Evolutionary conservation across 2,329 filamentous ascomycete species (phyloP).

Genomic region (Penicillium sp.): DNA sequence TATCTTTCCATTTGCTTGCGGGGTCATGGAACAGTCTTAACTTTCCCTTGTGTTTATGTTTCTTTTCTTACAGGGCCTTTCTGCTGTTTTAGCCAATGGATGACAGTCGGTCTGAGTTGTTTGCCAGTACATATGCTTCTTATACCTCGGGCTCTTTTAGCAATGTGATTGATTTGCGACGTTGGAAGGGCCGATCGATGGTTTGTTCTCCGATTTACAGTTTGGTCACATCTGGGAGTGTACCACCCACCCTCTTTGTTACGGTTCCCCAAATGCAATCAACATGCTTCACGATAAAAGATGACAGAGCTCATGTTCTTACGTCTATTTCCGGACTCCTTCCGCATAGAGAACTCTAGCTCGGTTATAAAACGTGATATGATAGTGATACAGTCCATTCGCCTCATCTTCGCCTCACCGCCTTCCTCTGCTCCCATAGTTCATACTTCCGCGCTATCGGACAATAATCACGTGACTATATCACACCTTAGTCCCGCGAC

Average conservation of each 20-base stretch:
- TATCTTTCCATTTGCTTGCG: neutral
- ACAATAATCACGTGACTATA: conserved; percentile 23
- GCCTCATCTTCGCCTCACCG: too few relatives aligned
- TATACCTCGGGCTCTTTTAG: conserved; percentile 17
- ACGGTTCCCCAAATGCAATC: too few relatives aligned
- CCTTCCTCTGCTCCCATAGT: too few relatives aligned
- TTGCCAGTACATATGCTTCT: conserved; percentile 30
- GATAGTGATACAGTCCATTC: too few relatives aligned
- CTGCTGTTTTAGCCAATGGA: conserved; percentile 23
- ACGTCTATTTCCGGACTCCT: too few relatives aligned
- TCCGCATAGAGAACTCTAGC: too few relatives aligned
- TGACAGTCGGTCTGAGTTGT: conserved; percentile 20
- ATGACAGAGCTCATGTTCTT: too few relatives aligned
- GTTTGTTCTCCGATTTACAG: neutral
- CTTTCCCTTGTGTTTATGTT: neutral
- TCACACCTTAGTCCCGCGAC: conserved; percentile 22
- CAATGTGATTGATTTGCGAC: conserved; percentile 13
- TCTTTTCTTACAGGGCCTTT: conserved; percentile 10
- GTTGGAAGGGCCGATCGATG: neutral
- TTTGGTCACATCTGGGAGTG: neutral
- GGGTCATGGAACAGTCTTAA: neutral
- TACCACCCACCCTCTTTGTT: too few relatives aligned
- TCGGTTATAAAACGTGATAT: too few relatives aligned
- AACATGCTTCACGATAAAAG: too few relatives aligned
- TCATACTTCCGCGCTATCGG: conserved; percentile 10